Conservation (phyloP, 1,139 yeast species). For the Meyerozyma carpophila region DNA sequence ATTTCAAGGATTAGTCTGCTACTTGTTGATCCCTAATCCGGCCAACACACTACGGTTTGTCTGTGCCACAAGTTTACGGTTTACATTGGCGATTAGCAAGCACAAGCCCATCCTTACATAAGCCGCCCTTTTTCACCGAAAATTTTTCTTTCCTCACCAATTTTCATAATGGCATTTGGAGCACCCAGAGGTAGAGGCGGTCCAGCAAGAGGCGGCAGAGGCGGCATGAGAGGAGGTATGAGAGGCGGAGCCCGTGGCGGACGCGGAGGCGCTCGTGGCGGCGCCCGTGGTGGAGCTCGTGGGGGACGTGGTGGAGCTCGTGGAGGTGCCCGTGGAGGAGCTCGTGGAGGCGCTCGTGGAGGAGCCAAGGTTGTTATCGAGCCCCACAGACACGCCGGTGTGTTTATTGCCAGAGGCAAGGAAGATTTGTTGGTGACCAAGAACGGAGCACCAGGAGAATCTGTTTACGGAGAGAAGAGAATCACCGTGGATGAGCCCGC, state of each 20-base stretch:
- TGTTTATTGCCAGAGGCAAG: conserved; percentile 98
- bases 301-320: conserved; percentile 50
- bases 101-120: background rate
- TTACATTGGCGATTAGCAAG: background rate
- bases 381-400: conserved; percentile 98
- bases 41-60: too few species aligned
- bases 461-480: conserved; percentile 97
- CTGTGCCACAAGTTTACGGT: background rate
- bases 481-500: conserved; percentile 89
- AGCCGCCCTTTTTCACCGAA: background rate
- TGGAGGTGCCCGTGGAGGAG: conserved; percentile 71
- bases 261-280: conserved; percentile 44
- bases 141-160: conserved; percentile 1
- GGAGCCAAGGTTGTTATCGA: conserved; percentile 96
- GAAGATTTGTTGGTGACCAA: conserved; percentile 97
- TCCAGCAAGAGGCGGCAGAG: conserved; percentile 15
- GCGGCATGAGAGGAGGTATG: conserved; percentile 26
- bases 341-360: conserved; percentile 69
- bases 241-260: conserved; percentile 23
- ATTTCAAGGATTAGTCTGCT: too few species aligned
- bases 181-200: conserved; percentile 28
- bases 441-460: conserved; percentile 97
- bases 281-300: conserved; percentile 35
- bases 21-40: too few species aligned
- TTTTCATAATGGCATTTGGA: conserved; percentile 25